A percentile compares a stretch with the other conserved stretches of the same genome.
Conservation (phyloP, 495 filamentous ascomycete species). For the Penicillium taxi region DNA sequence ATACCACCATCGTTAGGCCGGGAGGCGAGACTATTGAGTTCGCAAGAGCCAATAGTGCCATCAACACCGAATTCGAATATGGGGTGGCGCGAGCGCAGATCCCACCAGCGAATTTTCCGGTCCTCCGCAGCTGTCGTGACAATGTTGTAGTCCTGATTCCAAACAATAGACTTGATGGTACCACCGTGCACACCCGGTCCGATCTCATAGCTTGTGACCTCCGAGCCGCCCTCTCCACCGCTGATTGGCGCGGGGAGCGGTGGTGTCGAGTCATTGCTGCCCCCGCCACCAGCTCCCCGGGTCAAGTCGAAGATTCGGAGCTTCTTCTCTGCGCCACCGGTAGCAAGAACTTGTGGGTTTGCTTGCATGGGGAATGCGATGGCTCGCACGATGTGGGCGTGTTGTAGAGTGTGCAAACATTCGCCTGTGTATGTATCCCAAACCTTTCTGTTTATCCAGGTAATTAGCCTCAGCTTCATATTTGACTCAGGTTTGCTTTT, state of each 20-base stretch:
- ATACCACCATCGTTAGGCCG: conserved; percentile 38
- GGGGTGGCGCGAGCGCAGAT: conserved; percentile 64
- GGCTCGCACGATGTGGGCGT: conserved; percentile 90
- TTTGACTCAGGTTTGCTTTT: conserved; percentile 1
- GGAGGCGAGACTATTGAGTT: conserved; percentile 54
- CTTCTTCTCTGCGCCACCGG: conserved; percentile 94
- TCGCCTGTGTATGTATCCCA: conserved; percentile 97
- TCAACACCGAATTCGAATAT: conserved; percentile 66
- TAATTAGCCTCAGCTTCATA: no score
- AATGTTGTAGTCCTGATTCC: conserved; percentile 78
- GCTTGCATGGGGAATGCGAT: conserved; percentile 74
- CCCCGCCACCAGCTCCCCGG: conserved; percentile 17
- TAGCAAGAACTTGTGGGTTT: conserved; percentile 74
- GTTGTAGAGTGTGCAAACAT: conserved; percentile 76
- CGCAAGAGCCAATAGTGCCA: conserved; percentile 82
- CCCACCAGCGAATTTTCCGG: conserved; percentile 89
- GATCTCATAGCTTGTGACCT: conserved; percentile 67
- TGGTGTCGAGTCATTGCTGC: conserved; percentile 37
- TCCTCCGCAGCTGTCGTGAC: conserved; percentile 86
- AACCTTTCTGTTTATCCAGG: conserved; percentile 56
- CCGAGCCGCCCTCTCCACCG: conserved; percentile 26
- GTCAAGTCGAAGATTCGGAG: conserved; percentile 87
- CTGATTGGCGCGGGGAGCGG: conserved; percentile 21
- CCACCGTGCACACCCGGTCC: conserved; percentile 73
- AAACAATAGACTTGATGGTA: conserved; percentile 90